These are phyloP conservation scores for Claviceps quebecensis DNA, from an alignment of 2,329 filamentous ascomycete species.

Conservation along the genomic window DNA sequence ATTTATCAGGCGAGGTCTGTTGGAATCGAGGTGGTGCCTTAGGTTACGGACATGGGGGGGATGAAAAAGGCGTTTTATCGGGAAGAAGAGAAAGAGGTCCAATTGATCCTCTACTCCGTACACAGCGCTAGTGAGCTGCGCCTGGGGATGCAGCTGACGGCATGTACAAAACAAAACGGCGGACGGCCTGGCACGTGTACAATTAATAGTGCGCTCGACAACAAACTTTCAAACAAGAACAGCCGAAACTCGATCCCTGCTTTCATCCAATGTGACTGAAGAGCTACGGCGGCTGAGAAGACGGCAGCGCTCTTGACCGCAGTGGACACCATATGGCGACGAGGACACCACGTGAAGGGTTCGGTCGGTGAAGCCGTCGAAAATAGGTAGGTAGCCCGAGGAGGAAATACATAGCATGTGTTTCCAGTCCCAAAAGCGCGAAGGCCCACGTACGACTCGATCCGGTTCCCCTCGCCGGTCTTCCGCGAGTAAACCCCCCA, in stretches of 20 bases:
- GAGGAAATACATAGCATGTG: no score
- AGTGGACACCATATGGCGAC: no score
- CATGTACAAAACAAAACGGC: background rate
- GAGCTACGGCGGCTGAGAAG: background rate
- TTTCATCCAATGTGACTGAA: background rate
- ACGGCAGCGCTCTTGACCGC: no score
- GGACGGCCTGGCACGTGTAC: background rate
- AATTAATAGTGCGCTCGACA: background rate
- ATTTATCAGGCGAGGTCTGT: slow-evolving; percentile 65
- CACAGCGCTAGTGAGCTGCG: background rate
- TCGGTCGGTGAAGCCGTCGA: no score
- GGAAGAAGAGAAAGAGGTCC: background rate
- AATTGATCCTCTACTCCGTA: background rate
- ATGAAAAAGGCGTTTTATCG: background rate
- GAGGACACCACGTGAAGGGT: no score
- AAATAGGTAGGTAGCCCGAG: no score
- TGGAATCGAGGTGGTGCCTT: slow-evolving; percentile 58
- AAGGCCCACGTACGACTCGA: no score
- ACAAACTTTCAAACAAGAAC: no score
- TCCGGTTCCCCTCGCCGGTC: no score
- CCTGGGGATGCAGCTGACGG: background rate
- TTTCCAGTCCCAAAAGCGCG: no score
- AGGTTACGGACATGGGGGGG: background rate
- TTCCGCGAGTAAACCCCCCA: no score
- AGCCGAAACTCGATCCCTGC: no score